phyloP scores from a whole-genome alignment of 768 basidiomycete genomes.

The Boletus tomentosulus region DNA sequence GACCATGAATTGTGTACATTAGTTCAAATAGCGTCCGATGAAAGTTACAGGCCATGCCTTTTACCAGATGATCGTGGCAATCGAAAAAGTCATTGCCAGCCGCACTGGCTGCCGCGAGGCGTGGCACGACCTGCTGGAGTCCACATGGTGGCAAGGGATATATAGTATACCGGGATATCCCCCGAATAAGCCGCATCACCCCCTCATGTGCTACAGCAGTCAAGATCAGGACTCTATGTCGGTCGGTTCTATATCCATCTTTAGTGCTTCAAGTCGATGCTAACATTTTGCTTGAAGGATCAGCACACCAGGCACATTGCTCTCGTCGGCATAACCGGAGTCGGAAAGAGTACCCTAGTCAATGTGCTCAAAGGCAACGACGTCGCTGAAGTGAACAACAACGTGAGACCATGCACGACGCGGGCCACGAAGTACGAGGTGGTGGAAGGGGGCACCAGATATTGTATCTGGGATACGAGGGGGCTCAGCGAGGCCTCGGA shows the following conservation, averaged over 20 bases:
- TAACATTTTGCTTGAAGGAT: constrained; percentile 4
- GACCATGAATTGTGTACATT: neutral
- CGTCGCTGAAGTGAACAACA: constrained; percentile 12
- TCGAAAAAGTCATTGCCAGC: neutral
- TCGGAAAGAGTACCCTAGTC: constrained; percentile 27
- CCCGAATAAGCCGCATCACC: neutral
- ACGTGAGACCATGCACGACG: constrained; percentile 21
- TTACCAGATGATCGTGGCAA: neutral
- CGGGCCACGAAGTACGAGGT: constrained; percentile 5
- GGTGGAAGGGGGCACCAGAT: constrained; percentile 2
- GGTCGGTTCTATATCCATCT: constrained; percentile 9
- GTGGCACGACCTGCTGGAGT: constrained; percentile 14
- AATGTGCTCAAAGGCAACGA: constrained; percentile 19
- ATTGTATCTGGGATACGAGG: constrained; percentile 24
- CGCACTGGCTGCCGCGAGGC: neutral
- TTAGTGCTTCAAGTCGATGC: neutral
- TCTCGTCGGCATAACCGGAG: constrained; percentile 21
- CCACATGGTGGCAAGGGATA: constrained; percentile 10
- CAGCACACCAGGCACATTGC: constrained; percentile 14
- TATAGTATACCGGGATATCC: neutral
- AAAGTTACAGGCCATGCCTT: neutral
- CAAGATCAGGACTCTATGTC: constrained; percentile 9
- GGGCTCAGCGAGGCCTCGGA: constrained; percentile 21
- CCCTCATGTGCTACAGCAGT: neutral
- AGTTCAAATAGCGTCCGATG: neutral